Percentiles rank a stretch among this genome's conserved stretches.
Conservation (phyloP, 495 filamentous ascomycete species). For the Podospora pseudocomata region DNA sequence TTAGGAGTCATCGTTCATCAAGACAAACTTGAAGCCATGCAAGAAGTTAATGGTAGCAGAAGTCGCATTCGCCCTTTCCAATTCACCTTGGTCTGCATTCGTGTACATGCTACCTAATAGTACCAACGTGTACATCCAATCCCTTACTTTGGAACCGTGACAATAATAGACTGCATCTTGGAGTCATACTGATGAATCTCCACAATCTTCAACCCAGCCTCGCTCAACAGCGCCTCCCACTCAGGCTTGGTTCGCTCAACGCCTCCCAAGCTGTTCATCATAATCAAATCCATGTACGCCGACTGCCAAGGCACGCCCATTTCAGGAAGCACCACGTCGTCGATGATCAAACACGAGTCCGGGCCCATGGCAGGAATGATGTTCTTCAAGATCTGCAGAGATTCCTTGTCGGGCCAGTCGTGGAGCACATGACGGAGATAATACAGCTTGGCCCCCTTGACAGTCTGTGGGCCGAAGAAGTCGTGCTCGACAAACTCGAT, state of each 20-base stretch:
- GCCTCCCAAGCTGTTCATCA: not conserved
- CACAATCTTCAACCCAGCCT: not conserved
- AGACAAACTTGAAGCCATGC: too few relatives aligned
- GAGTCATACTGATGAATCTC: too few relatives aligned
- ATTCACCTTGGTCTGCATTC: too few relatives aligned
- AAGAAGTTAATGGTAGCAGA: too few relatives aligned
- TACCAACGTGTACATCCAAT: too few relatives aligned
- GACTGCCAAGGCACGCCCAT: not conserved
- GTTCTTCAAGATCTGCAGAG: conserved; percentile 34
- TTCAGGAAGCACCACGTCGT: conserved; percentile 1
- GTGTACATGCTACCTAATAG: too few relatives aligned
- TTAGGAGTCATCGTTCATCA: too few relatives aligned
- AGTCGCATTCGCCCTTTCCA: too few relatives aligned
- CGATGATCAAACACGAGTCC: conserved; percentile 1
- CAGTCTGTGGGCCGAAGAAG: conserved; percentile 41
- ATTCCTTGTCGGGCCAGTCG: conserved; percentile 43
- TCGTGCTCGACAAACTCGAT: conserved; percentile 22
- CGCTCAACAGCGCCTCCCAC: not conserved
- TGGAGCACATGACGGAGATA: conserved; percentile 45
- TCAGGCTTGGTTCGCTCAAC: not conserved
- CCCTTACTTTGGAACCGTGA: too few relatives aligned
- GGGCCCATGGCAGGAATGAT: conserved; percentile 5
- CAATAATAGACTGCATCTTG: too few relatives aligned
- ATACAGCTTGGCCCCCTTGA: conserved; percentile 44
- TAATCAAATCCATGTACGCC: not conserved